phyloP scores from a whole-genome alignment of 2,329 filamentous ascomycete genomes.

The Aspergillus quadricinctus region DNA sequence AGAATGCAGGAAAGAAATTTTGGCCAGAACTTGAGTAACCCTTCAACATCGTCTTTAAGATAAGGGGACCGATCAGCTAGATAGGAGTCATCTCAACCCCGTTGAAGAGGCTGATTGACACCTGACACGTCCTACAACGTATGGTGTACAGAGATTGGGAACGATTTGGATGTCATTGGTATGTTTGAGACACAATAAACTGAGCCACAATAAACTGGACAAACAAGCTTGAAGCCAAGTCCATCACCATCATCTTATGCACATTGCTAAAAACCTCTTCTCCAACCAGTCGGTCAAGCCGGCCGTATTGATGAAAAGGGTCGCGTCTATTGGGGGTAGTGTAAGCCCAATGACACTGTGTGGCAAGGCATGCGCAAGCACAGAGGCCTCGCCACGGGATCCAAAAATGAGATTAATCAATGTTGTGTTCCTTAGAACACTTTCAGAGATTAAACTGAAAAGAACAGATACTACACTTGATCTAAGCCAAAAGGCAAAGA shows the following conservation, averaged over 20 bases:
- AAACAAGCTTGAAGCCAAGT: no score
- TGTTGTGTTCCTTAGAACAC: conserved; percentile 64
- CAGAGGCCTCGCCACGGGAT: conserved; percentile 55
- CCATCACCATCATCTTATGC: background rate
- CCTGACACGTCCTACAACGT: no score
- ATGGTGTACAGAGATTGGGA: no score
- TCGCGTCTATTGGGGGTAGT: conserved; percentile 71
- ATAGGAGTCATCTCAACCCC: no score
- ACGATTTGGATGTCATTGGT: no score
- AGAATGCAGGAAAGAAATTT: no score
- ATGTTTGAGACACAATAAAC: no score
- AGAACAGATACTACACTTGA: conserved; percentile 96
- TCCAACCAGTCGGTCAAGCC: conserved; percentile 52
- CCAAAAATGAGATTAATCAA: conserved; percentile 83
- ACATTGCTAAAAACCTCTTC: conserved; percentile 43
- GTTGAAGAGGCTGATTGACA: no score
- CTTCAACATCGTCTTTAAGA: no score
- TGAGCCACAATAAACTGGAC: no score
- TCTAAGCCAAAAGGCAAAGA: conserved; percentile 65
- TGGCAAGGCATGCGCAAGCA: conserved; percentile 63
- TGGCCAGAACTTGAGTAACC: no score
- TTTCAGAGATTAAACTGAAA: conserved; percentile 97
- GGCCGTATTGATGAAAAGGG: conserved; percentile 56
- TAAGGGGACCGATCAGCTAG: no score
- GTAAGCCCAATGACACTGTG: conserved; percentile 74